Evolutionary conservation across 139 green algal genomes (phyloP), one percentile per base, ranked within the genome.

Genomic region (Ettlia oleoabundans): DNA sequence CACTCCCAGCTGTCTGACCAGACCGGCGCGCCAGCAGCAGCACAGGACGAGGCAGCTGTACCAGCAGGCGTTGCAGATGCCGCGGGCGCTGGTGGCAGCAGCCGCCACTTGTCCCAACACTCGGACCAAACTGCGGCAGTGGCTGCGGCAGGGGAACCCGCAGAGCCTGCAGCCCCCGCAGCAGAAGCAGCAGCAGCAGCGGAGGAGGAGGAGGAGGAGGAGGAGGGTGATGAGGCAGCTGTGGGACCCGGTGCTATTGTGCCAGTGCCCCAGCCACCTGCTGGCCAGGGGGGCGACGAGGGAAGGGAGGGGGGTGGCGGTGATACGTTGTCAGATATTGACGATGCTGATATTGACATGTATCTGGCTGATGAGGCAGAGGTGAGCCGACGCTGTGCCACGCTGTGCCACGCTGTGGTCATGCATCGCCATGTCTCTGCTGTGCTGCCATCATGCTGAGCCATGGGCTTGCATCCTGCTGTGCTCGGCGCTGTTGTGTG

Each of bases 261-360:
- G 66, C 15, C 19, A 19, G 35, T 64, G 83, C 26, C 33, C 8
- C 64, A 71, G 64, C 8, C 32, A 4, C 42, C 37, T 3, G 24
- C 10, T 18, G 64, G 47, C 47, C 42, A 22, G 42, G 69, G 65
- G 2, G 58, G 76, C 80, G 83, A 75, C 47, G 83, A 87, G 30
- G 65, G 83, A 42, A 74, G 72, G 35, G 43, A 76, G 63, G 78
- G 75, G 41, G 83, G 62, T 52, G 82, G 74, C 21, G 76, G 88
- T 32, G 69, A 85, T 32, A 73, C 40, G 2, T 33, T 89, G 32
- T 88, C 82, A 0, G 85, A 88, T 32, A 88, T 89, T 63, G 78
- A 43, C 7, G 82, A 89, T 26, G 37, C 33, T 13, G 85, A 88
- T 30, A 82, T 89, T 33, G 69, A 64, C 21, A 77, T 78, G 74